Percentiles rank a stretch among this genome's conserved stretches.
Conservation (phyloP, 257 asterid genomes). For the Sherardia arvensis region DNA sequence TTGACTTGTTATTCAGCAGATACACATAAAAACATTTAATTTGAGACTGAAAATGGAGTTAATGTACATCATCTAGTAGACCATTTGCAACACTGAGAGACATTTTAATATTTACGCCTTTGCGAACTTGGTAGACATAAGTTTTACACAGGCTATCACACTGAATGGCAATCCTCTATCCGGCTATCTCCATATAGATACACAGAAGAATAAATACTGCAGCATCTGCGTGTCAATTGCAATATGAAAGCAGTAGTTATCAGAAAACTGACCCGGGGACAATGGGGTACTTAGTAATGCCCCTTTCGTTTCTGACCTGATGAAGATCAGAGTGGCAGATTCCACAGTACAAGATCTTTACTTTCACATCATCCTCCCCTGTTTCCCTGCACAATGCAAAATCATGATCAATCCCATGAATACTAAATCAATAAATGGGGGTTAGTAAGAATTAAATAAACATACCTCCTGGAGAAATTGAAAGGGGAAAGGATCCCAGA, state of each 20-base stretch:
- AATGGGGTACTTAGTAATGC: constrained; percentile 2
- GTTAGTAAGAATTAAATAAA: neutral
- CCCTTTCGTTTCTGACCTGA: constrained; percentile 1
- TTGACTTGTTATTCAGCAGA: neutral
- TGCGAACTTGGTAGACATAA: too few species aligned
- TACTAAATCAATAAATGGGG: neutral
- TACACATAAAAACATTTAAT: too few species aligned
- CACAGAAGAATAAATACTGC: too few species aligned
- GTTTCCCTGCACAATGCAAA: constrained; percentile 5
- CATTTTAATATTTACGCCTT: too few species aligned
- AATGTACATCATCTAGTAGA: neutral
- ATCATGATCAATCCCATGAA: neutral
- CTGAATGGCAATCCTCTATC: too few species aligned
- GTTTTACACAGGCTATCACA: too few species aligned
- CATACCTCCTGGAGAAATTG: constrained; percentile 8
- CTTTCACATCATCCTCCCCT: constrained; percentile 9
- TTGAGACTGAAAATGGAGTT: too few species aligned
- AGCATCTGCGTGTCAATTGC: too few species aligned
- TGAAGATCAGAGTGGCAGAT: constrained; percentile 13
- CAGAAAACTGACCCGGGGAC: constrained; percentile 9
- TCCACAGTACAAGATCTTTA: constrained; percentile 8
- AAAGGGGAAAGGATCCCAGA: constrained; percentile 15
- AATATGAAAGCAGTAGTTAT: neutral
- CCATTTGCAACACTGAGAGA: neutral
- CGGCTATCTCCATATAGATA: too few species aligned